These are phyloP conservation scores for Candida saitoana DNA, from an alignment of 805 yeast genomes.

Conservation along the genomic window DNA sequence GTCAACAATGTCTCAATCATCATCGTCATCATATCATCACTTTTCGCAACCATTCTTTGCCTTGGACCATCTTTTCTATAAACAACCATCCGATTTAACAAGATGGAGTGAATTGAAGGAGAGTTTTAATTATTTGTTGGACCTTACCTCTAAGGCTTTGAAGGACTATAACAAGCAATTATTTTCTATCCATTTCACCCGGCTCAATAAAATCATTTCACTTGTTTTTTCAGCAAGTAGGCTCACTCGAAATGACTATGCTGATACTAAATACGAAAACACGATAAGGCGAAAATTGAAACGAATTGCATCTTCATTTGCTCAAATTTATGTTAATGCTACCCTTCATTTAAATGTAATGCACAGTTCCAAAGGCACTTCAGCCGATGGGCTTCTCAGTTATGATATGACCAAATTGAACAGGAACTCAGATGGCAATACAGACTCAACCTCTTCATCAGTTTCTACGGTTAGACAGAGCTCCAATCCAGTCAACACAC, in stretches of 20 bases:
- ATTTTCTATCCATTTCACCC: slow-evolving; percentile 52
- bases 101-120: slow-evolving; percentile 57
- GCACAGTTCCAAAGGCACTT: slow-evolving; percentile 23
- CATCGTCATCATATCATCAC: slow-evolving; percentile 35
- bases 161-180: slow-evolving; percentile 46
- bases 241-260: slow-evolving; percentile 49
- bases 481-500: slow-evolving; percentile 4
- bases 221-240: slow-evolving; percentile 53
- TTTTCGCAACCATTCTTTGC: slow-evolving; percentile 40
- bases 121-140: slow-evolving; percentile 45
- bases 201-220: slow-evolving; percentile 49
- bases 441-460: slow-evolving; percentile 14
- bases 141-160: slow-evolving; percentile 48
- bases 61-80: slow-evolving; percentile 47
- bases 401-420: slow-evolving; percentile 27
- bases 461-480: slow-evolving; percentile 14
- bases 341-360: slow-evolving; percentile 51
- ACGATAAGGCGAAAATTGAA: slow-evolving; percentile 48
- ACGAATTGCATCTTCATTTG: slow-evolving; percentile 49
- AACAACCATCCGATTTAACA: slow-evolving; percentile 54
- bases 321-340: slow-evolving; percentile 65
- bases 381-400: slow-evolving; percentile 26
- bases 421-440: slow-evolving; percentile 10
- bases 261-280: slow-evolving; percentile 42
- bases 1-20: slow-evolving; percentile 25